phyloP scores from a whole-genome alignment of 2,329 filamentous ascomycete genomes.

The Xylariaceae sp. region DNA sequence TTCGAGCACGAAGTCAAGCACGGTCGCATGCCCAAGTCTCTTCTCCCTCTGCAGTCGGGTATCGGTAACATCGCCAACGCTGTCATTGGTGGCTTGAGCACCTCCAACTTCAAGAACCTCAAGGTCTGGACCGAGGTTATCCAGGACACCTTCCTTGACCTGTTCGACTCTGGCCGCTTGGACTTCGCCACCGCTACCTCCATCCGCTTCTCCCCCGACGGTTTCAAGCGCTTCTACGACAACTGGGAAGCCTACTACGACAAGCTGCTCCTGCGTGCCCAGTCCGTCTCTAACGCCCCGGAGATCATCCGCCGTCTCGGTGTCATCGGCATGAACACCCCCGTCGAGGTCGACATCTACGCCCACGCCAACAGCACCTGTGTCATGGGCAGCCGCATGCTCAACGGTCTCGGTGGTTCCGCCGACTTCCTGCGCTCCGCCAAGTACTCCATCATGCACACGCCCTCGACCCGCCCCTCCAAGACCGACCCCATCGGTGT shows the following conservation, averaged over 20 bases:
- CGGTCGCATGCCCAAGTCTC: conserved; percentile 68
- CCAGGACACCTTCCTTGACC: conserved; percentile 87
- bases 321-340: conserved; percentile 92
- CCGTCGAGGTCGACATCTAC: conserved; percentile 91
- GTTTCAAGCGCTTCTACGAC: conserved; percentile 86
- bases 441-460: conserved; percentile 91
- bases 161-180: conserved; percentile 81
- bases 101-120: conserved; percentile 79
- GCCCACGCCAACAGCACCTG: conserved; percentile 88
- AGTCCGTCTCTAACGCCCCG: conserved; percentile 82
- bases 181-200: conserved; percentile 89
- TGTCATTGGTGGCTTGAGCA: conserved; percentile 75
- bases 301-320: conserved; percentile 85
- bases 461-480: conserved; percentile 70
- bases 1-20: conserved; percentile 78
- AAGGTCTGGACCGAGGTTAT: conserved; percentile 93
- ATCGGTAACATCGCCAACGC: conserved; percentile 94
- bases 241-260: conserved; percentile 74
- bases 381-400: conserved; percentile 79
- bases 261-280: conserved; percentile 80
- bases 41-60: conserved; percentile 78
- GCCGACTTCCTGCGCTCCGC: conserved; percentile 66
- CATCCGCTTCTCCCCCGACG: conserved; percentile 84
- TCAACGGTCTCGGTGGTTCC: conserved; percentile 68
- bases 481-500: conserved; percentile 81